Percentiles rank a stretch among this genome's conserved stretches.
phyloP scores from a whole-genome alignment of 192 early-diverging fungal genomes.

The Entomortierella parvispora region DNA sequence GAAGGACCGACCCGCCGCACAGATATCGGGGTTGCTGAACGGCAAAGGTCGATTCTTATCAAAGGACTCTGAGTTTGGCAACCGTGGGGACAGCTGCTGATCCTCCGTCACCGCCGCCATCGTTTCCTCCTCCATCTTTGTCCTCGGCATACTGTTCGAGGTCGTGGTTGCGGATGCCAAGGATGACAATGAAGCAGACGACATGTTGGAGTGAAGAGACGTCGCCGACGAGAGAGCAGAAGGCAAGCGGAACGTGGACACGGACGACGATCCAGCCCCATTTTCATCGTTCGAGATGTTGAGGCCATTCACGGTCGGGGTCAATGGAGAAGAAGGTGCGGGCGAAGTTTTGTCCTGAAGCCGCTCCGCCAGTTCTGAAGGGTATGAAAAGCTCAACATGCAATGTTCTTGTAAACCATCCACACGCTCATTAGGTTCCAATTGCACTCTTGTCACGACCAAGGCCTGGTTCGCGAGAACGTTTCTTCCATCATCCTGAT shows the following conservation, averaged over 20 bases:
- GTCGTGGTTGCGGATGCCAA: no score
- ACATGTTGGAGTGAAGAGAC: no score
- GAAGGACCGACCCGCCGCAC: slow-evolving; percentile 38
- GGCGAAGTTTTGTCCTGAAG: background rate
- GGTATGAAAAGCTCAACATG: slow-evolving; percentile 40
- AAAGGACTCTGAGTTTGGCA: slow-evolving; percentile 23
- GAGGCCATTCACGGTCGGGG: slow-evolving; percentile 7
- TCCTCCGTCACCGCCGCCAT: background rate
- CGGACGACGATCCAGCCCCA: no score
- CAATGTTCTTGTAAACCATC: slow-evolving; percentile 26
- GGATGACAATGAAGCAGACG: no score
- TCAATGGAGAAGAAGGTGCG: slow-evolving; percentile 25
- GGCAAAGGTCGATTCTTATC: slow-evolving; percentile 25
- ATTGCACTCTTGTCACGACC: slow-evolving; percentile 31
- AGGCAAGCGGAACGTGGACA: no score
- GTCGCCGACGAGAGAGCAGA: no score
- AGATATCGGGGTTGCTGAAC: slow-evolving; percentile 39
- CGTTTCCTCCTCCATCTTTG: background rate
- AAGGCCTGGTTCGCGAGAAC: slow-evolving; percentile 31
- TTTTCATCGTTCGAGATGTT: slow-evolving; percentile 21
- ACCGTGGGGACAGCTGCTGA: slow-evolving; percentile 5
- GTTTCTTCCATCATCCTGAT: slow-evolving; percentile 39
- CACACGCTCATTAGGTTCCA: slow-evolving; percentile 18
- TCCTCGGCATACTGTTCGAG: no score
- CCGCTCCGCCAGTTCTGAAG: slow-evolving; percentile 27